These are phyloP conservation scores for Patellifolia procumbens DNA, from an alignment of 179 eudicot genomes.

Conservation along the genomic window DNA sequence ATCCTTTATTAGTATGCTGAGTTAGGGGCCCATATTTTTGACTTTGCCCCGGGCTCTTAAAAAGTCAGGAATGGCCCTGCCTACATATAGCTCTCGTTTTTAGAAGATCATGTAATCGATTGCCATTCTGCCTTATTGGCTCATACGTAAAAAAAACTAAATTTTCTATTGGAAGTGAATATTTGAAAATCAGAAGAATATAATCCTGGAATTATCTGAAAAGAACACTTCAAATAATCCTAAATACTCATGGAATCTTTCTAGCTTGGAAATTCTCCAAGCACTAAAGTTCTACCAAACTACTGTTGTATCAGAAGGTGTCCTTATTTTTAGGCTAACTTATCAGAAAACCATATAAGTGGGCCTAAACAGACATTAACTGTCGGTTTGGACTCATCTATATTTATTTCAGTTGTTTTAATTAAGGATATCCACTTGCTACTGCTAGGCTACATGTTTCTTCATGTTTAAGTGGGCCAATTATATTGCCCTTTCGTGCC, in stretches of 20 bases:
- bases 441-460: neutral
- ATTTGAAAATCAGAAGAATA: neutral
- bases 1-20: no score
- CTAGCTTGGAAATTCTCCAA: neutral
- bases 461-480: neutral
- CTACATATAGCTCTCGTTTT: no score
- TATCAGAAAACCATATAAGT: neutral
- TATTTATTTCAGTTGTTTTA: neutral
- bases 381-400: neutral
- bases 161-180: no score
- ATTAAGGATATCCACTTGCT: neutral
- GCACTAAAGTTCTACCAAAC: neutral
- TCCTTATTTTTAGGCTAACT: neutral
- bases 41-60: no score
- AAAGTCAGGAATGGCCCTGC: no score
- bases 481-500: neutral
- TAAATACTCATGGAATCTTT: neutral
- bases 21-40: no score
- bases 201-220: neutral
- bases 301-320: neutral
- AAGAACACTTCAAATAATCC: neutral
- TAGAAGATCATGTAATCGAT: no score
- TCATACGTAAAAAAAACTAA: no score
- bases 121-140: no score
- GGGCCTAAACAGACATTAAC: slow-evolving; percentile 7